Base-by-base conservation (phyloP, 495 filamentous ascomycete species). In the Penicillium egyptiacum region DNA sequence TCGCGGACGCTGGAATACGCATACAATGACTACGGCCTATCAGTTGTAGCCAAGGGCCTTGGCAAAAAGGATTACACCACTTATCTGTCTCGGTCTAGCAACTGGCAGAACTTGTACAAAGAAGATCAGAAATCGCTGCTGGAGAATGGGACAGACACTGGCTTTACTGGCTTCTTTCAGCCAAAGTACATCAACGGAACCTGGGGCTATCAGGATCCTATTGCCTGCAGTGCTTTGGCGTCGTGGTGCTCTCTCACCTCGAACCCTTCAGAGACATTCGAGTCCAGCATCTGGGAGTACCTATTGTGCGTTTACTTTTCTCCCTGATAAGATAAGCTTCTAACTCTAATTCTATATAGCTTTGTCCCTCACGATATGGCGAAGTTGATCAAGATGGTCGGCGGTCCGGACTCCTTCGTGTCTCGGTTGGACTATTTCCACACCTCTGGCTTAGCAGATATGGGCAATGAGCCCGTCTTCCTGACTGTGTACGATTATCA, bases 1-100 rank as follows among this genome's bases (percentile, higher is more conserved):
- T 88, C 86, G 0, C 75, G 88, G 3, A 91, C 88, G 0, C 75
- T 91, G 1, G 88, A 91, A 62, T 91, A 92, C 70, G 79, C 84
- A 5, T 91, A 91, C 63, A 86, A 91, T 63, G 88, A 92, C 68
- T 90, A 87, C 61, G 80, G 79, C 55, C 83, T 92, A 51, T 69
- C 86, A 0, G 75, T 85, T 53, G 80, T 90, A 60, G 84, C 79
- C 16, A 72, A 78, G 19, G 73, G 70, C 0, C 68, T 88, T 19
- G 81, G 80, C 16, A 81, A 84, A 31, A 57, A 63, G 0, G 65
- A 88, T 35, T 72, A 75, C 23, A 79, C 83, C 28, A 89, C 84
- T 59, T 90, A 89, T 56, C 68, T 81, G 5, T 69, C 75, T 28
- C 80, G 86, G 0, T 82, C 85, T 48, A 69, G 61, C 1, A 88